Evolutionary conservation across 2,329 filamentous ascomycete species (phyloP).

Genomic region (Botryotinia convoluta): DNA sequence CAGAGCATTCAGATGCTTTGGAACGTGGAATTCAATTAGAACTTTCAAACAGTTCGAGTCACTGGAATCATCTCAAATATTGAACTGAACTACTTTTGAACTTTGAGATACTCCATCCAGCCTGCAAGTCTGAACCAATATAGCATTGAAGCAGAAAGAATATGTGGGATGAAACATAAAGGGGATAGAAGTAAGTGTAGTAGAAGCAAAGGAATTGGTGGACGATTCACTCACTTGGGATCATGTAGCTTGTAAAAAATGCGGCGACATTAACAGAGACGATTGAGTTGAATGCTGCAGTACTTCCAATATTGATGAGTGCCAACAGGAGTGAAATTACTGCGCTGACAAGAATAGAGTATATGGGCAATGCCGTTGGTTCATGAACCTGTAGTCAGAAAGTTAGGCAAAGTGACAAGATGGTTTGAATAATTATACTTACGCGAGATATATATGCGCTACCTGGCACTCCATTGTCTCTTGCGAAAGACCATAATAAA

Average conservation of each 20-base stretch:
- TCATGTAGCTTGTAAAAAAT: slow-evolving; percentile 45
- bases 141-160: neutral
- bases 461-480: slow-evolving; percentile 46
- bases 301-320: slow-evolving; percentile 44
- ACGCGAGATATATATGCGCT: slow-evolving; percentile 40
- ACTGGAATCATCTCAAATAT: neutral
- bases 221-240: slow-evolving; percentile 33
- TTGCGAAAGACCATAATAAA: slow-evolving; percentile 44
- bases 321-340: slow-evolving; percentile 39
- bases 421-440: neutral
- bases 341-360: slow-evolving; percentile 32
- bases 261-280: slow-evolving; percentile 45
- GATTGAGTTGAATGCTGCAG: slow-evolving; percentile 46
- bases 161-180: neutral
- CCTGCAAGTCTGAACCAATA: neutral
- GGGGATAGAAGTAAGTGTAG: neutral
- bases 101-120: neutral
- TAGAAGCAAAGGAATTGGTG: neutral
- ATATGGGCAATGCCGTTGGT: slow-evolving; percentile 27
- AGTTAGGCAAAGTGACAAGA: neutral
- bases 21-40: neutral
- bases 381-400: slow-evolving; percentile 27
- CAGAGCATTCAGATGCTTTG: neutral
- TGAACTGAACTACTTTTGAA: neutral
- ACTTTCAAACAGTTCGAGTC: neutral